Conservation (phyloP, 805 yeast genomes). For the Saturnispora kantuleensis region DNA sequence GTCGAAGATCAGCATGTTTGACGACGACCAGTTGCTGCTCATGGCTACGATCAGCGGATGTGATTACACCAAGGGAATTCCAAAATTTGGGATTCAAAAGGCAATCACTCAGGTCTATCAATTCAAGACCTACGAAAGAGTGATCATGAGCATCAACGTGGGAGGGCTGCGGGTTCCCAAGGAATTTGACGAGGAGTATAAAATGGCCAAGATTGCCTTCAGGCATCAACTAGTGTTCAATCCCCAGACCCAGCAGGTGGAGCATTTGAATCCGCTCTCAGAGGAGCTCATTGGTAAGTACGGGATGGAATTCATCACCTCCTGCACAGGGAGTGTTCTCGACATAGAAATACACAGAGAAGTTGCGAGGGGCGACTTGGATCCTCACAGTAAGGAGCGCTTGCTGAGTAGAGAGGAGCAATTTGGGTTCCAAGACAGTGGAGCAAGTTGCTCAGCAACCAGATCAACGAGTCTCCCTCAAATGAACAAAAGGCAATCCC, state of each 20-base stretch:
- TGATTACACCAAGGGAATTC: constrained; percentile 84
- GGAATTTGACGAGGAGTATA: constrained; percentile 49
- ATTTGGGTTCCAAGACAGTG: constrained; percentile 12
- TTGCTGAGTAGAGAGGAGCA: constrained; percentile 40
- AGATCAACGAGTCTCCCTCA: too few relatives aligned
- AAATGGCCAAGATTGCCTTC: constrained; percentile 68
- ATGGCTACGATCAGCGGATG: constrained; percentile 93
- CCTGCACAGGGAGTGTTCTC: constrained; percentile 38
- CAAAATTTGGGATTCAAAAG: constrained; percentile 69
- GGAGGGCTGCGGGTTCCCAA: constrained; percentile 56
- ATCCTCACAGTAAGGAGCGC: constrained; percentile 49
- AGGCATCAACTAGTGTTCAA: constrained; percentile 79
- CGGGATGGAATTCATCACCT: constrained; percentile 15
- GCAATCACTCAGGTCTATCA: constrained; percentile 55
- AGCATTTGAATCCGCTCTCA: constrained; percentile 51
- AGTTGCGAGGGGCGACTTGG: constrained; percentile 56
- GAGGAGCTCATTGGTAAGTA: constrained; percentile 25
- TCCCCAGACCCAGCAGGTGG: constrained; percentile 40
- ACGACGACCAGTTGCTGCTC: constrained; percentile 51
- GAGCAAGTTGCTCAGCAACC: too few relatives aligned
- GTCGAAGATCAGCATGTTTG: constrained; percentile 37
- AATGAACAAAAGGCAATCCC: background rate
- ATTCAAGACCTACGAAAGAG: constrained; percentile 42
- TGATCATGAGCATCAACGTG: constrained; percentile 44
- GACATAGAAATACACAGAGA: constrained; percentile 39